Base-by-base conservation (phyloP, 78 protist genomes). In the Polysphondylium violaceum region DNA sequence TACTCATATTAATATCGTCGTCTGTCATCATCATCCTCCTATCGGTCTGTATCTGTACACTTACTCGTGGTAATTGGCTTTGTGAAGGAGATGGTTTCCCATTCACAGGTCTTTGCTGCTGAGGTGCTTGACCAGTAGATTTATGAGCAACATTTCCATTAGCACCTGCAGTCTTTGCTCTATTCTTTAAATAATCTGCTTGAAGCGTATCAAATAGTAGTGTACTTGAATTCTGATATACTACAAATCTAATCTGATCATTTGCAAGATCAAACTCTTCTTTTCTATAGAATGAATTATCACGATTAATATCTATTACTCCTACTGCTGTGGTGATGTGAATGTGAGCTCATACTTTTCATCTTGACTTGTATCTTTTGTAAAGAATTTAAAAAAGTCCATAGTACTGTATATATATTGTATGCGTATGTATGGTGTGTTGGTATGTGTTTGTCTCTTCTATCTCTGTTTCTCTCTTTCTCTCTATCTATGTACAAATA, bases 171-270 rank as follows among this genome's bases (percentile, higher is more conserved):
- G 60, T 23, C 19, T 55, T 55, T 5, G 64, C 50, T 72, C 51
- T 68, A 44, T 35, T 43, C 29, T 69, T 81, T 31, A 69, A 19
- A 33, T 68, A 36, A 58, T 81, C 90, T 5, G 69, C 64, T 29
- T 67, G 78, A 8, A 81, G 53, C 38, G 90, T 81, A 81, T 81
- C 90, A n/a, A 81, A 81, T 38, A 81, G 43, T 3, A 81, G 7
- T 27, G 60, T 56, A 56, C 73, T 51, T 56, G 90, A 81, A 69
- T 81, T 81, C 31, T 81, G 90, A 69, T 81, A 69, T 31, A 76
- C 74, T 21, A 77, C 40, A 17, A 77, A 77, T 56, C 88, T 77
- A 25, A 77, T 77, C 33, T 77, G 74, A 19, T 77, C 88, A 51
- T 77, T 77, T 14, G 27, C 17, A 63, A 58, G 23, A 21, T 76